Base-by-base conservation (phyloP, 2,329 filamentous ascomycete genomes). In the Epichloe typhina region DNA sequence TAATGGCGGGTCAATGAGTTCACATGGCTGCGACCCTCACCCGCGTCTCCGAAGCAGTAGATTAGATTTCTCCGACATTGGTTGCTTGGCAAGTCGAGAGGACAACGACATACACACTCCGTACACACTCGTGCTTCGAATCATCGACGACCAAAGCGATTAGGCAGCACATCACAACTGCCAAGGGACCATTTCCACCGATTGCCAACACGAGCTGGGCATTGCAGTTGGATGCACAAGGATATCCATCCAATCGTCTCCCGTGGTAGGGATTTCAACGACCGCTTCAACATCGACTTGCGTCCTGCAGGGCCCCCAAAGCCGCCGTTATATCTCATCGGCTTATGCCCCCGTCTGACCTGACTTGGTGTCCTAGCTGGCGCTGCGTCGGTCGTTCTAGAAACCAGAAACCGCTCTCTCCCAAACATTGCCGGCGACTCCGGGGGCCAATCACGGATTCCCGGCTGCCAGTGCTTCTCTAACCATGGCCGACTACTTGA, bases 371-470 rank as follows among this genome's bases (percentile, higher is more conserved):
- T 15, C 15, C 19, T 11, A 43, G 31, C 37, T 37, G 31, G 44
- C 45, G 49, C 44, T 41, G 45, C 38, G 11, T 43, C n/a, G 44
- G 15, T 43, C n/a, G 33, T 47, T 15, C 33, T 23, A 17, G 45
- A 51, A 19, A 19, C 17, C 17, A 19, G 17, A 19, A 33, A 33
- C 45, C 45, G 40, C 31, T 15, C 15, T 21, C 26, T 31, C 26
- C 17, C 57, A 58, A 52, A 47, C 58, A 64, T 66, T 66, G 62
- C 61, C 62, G 47, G 58, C 56, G 52, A 59, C 64, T 58, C 60
- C 61, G 44, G 57, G 56, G 52, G 59, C 65, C 57, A 63, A 60
- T 59, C 62, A 59, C 63, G 60, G 58, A 63, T 54, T 61, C 59
- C 60, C 59, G 56, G 55, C 53, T 42, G 40, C 62, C 56, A 57